phyloP scores from a whole-genome alignment of 2,329 filamentous ascomycete genomes.

The Cryphonectria radicalis region DNA sequence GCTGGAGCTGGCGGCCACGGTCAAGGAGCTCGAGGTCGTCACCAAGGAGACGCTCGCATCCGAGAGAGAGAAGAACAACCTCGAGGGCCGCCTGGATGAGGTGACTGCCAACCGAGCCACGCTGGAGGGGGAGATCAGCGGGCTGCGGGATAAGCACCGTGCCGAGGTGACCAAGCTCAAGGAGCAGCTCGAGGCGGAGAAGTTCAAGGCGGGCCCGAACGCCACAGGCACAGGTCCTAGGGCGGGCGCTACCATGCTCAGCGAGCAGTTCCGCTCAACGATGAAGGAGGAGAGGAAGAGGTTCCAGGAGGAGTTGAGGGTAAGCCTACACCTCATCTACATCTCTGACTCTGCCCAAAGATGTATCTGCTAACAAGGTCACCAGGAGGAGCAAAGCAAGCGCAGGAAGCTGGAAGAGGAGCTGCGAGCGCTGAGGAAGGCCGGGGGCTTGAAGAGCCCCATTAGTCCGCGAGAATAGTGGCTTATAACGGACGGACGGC shows the following conservation, averaged over 20 bases:
- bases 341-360: neutral
- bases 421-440: slow-evolving; percentile 48
- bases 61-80: slow-evolving; percentile 54
- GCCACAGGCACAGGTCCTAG: slow-evolving; percentile 41
- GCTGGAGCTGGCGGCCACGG: slow-evolving; percentile 54
- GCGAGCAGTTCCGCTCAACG: slow-evolving; percentile 59
- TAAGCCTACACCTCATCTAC: slow-evolving; percentile 38
- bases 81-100: slow-evolving; percentile 49
- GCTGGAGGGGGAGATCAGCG: slow-evolving; percentile 46
- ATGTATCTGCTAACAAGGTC: slow-evolving; percentile 36
- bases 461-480: slow-evolving; percentile 43
- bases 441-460: slow-evolving; percentile 48
- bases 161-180: slow-evolving; percentile 49
- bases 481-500: slow-evolving; percentile 8
- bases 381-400: slow-evolving; percentile 55
- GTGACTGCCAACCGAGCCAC: slow-evolving; percentile 41
- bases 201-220: slow-evolving; percentile 46
- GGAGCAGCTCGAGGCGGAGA: slow-evolving; percentile 57
- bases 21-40: slow-evolving; percentile 57
- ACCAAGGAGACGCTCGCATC: slow-evolving; percentile 56
- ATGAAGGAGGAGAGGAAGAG: slow-evolving; percentile 62
- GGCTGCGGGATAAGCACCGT: slow-evolving; percentile 46
- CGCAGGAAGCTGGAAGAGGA: slow-evolving; percentile 57
- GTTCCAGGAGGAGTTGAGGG: slow-evolving; percentile 59
- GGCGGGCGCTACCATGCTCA: slow-evolving; percentile 55